phyloP scores from a whole-genome alignment of 495 filamentous ascomycete species.

The Friedmanniomyces simplex region DNA sequence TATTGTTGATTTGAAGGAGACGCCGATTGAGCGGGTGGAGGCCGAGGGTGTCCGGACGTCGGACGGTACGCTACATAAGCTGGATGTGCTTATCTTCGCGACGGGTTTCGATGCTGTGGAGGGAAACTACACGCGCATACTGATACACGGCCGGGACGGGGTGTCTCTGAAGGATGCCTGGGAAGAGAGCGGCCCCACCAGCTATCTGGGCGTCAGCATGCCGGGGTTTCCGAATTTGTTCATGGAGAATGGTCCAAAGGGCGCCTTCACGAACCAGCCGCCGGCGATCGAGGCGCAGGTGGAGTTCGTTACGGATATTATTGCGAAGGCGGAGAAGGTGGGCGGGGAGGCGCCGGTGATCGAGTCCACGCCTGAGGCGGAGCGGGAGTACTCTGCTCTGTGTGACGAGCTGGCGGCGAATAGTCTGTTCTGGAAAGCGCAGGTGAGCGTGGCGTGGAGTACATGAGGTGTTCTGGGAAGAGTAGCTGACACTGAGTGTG shows the following conservation, averaged over 20 bases:
- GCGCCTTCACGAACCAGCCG: conserved; percentile 19
- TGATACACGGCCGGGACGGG: conserved; percentile 9
- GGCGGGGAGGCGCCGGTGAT: not conserved
- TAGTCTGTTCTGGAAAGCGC: conserved; percentile 12
- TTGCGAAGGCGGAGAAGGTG: conserved; percentile 3
- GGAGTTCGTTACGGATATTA: conserved; percentile 14
- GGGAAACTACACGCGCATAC: conserved; percentile 10
- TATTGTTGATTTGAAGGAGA: conserved; percentile 18
- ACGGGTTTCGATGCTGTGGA: conserved; percentile 22
- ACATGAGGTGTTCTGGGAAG: no score
- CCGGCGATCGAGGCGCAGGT: conserved; percentile 17
- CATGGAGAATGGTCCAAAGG: conserved; percentile 18
- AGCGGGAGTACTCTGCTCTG: not conserved
- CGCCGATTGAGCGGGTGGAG: conserved; percentile 12
- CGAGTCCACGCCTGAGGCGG: conserved; percentile 15
- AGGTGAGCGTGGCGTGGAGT: not conserved
- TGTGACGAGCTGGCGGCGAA: conserved; percentile 9
- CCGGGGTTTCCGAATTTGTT: conserved; percentile 19
- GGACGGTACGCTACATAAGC: conserved; percentile 10
- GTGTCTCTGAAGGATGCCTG: conserved; percentile 6
- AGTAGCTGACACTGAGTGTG: not conserved
- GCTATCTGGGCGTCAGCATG: conserved; percentile 16
- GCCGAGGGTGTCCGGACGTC: conserved; percentile 5
- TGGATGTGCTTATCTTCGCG: conserved; percentile 21
- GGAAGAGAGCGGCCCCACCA: conserved; percentile 8